Evolutionary conservation across 352 stramenopile genomes (phyloP), one percentile per base, ranked within the genome.

Genomic region (Pythium aquatile): DNA sequence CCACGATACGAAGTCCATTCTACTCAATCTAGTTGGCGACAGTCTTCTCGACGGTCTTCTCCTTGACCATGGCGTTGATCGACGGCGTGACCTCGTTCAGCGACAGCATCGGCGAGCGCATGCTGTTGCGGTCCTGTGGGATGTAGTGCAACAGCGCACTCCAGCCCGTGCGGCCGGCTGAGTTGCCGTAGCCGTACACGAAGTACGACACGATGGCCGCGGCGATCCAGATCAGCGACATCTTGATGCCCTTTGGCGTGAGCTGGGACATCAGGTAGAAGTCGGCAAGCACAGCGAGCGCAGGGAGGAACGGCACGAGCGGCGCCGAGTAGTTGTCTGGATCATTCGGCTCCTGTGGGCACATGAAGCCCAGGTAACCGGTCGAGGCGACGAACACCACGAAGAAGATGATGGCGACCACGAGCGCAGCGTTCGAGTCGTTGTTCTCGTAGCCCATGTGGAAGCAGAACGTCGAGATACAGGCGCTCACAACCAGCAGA

Each of bases 231-330:
- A 69, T 72, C 14, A 71, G 73, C 33, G 73, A 74, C 29, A 75
- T 61, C 20, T 64, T 70, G 29, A 91, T 86, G 55, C 77, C 81
- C 10, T 72, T 57, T 53, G 78, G 70, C 17, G 49, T 69, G 55
- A 89, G 74, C 66, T 93, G 83, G 17, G 81, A 63, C 51, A 82
- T 76, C 30, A 93, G 55, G 49, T 90, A 90, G 66, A 83, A 93
- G 75, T 88, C 84, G 55, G 78, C 70, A 14, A 85, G 65, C 56
- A 90, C 83, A 16, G 78, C 68, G 44, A 88, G 60, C 37, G 63
- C 65, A 16, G 76, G 82, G 37, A 90, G 62, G 68, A 89, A 86
- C 44, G 83, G 83, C 54, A 91, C 82, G 20, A 90, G 54, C 28
- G 83, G 83, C 1, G 81, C 77, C 29, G 71, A 58, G 64, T 87